Conservation (phyloP, 306 rosid species). For the Fagus sylvatica region DNA sequence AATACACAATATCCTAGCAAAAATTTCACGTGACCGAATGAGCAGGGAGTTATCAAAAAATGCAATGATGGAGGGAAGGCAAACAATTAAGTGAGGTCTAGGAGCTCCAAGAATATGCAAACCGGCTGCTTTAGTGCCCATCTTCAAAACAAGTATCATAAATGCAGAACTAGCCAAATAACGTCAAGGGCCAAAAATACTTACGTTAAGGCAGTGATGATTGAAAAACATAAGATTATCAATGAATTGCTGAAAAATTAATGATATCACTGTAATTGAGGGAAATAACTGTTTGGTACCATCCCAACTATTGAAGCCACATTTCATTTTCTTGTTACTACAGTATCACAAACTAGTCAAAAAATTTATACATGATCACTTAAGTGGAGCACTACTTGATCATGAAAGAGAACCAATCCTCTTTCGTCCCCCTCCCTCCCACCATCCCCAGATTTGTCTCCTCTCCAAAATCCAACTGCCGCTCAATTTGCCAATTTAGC, state of each 20-base stretch:
- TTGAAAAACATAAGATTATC: neutral
- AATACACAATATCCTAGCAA: neutral
- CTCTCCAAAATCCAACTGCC: neutral
- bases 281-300: neutral
- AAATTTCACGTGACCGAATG: neutral
- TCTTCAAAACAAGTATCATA: constrained; percentile 3
- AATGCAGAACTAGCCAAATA: constrained; percentile 7
- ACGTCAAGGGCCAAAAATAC: neutral
- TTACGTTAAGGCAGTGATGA: neutral
- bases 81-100: constrained; percentile 12
- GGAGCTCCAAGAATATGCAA: constrained; percentile 15
- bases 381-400: neutral
- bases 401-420: neutral
- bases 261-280: neutral
- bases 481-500: neutral
- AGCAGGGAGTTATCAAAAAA: neutral
- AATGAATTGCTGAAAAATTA: neutral
- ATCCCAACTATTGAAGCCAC: neutral
- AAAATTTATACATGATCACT: neutral
- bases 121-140: neutral
- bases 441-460: neutral
- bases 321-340: neutral
- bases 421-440: neutral
- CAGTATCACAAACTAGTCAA: neutral
- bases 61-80: neutral